Base-by-base conservation (phyloP, 805 yeast species). In the Wickerhamia fluorescens region DNA sequence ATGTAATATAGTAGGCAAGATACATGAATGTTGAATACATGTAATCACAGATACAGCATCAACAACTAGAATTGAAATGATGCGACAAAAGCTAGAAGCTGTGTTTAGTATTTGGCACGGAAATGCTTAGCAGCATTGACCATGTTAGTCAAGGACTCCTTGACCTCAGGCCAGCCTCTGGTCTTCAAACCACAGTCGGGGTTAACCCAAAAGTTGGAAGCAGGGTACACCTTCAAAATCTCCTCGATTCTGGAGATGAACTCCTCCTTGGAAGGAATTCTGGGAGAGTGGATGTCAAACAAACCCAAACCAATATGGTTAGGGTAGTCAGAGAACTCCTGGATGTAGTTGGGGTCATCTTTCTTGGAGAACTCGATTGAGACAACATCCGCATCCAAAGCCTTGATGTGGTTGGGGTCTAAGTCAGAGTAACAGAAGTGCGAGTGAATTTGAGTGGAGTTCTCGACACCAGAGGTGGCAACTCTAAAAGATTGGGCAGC, bases 131-230 rank as follows among this genome's bases (percentile, higher is more conserved):
- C 97, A 58, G 98, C 97, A 49, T 83, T 92, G 62, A 92, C 97
- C 98, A 92, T 92, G 73, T 92, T 84, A 66, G 94, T 84, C 68
- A 92, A 80, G 56, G 94, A 86, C 58, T 79, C 87, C 61, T 71
- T 86, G 53, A 89, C 85, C 78, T 92, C 98, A 52, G 83, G 86
- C 98, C 98, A 92, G 53, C 95, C 95, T 81, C 98, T 88, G 66
- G 98, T 92, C 84, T 92, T 92, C 68, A 92, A 79, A 78, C 98
- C 98, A 79, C 98, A 92, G 75, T 92, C 98, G 58, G 98, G 98
- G 94, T 92, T 92, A 61, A 92, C 94, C 98, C 98, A 92, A 78
- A 92, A 84, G 69, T 88, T 89, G 66, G 84, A 85, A 60, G 92
- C 94, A 63, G 96, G 96, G 76, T 89, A 89, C 38, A 84, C 92